Conservation (phyloP, 371 early-diverging fungal species). For the Polyrhizophydium stewartii region DNA sequence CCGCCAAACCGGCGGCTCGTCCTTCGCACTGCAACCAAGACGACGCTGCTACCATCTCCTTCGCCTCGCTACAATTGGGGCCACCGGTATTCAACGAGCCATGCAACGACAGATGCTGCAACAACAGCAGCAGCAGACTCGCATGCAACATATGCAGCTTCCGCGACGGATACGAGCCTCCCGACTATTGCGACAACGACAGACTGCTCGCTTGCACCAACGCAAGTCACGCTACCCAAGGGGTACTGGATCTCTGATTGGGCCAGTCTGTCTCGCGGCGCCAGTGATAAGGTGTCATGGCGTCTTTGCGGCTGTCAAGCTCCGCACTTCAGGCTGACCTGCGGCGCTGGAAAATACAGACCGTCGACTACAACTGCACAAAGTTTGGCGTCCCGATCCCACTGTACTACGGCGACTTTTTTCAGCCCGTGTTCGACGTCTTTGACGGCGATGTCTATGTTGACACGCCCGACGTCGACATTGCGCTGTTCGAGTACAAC, state of each 20-base stretch:
- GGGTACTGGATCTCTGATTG: constrained; percentile 17
- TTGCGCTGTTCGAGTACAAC: constrained; percentile 22
- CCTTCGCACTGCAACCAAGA: not conserved
- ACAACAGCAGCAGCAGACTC: too few relatives aligned
- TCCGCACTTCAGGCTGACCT: not conserved
- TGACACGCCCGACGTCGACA: constrained; percentile 14
- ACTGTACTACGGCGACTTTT: constrained; percentile 21
- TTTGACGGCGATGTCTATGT: constrained; percentile 16
- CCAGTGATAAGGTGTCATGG: not conserved
- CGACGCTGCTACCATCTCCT: not conserved
- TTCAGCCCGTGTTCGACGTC: constrained; percentile 22
- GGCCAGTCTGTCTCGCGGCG: constrained; percentile 1
- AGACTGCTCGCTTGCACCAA: constrained; percentile 7
- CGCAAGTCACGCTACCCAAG: constrained; percentile 4
- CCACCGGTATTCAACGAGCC: not conserved
- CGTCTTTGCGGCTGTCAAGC: not conserved
- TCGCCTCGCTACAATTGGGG: not conserved
- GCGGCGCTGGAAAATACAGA: not conserved
- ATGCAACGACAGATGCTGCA: too few relatives aligned
- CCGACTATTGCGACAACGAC: not conserved
- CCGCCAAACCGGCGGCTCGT: constrained; percentile 16
- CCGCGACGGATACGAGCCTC: too few relatives aligned
- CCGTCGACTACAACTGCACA: constrained; percentile 16
- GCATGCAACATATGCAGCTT: too few relatives aligned
- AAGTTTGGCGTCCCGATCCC: constrained; percentile 8